Conservation (phyloP, 2,329 filamentous ascomycete genomes). For the Lasiodiplodia citricola region DNA sequence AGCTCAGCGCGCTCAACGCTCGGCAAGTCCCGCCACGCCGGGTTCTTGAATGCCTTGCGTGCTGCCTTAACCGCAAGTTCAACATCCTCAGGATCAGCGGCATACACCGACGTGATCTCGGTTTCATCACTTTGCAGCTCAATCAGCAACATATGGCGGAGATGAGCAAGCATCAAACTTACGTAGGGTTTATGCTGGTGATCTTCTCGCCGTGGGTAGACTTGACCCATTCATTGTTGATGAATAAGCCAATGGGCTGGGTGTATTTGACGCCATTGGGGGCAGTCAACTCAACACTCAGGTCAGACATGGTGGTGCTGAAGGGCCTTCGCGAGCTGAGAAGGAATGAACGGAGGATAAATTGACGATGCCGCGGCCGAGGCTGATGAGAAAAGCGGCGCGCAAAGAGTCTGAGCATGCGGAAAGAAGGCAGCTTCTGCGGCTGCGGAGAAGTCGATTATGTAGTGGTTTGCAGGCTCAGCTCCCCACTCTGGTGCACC, state of each 20-base stretch:
- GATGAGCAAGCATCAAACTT: constrained; percentile 32
- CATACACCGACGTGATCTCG: constrained; percentile 73
- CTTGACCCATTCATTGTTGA: constrained; percentile 80
- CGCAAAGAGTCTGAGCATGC: constrained; percentile 20
- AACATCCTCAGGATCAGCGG: constrained; percentile 70
- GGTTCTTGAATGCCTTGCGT: constrained; percentile 68
- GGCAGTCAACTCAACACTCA: constrained; percentile 68
- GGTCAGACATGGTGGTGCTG: constrained; percentile 50
- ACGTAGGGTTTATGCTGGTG: constrained; percentile 72
- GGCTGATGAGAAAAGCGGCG: neutral
- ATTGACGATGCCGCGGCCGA: neutral
- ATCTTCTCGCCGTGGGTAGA: constrained; percentile 69
- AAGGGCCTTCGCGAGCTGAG: constrained; percentile 4
- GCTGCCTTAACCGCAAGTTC: constrained; percentile 73
- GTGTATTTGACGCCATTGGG: constrained; percentile 76
- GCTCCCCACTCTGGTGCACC: constrained; percentile 30
- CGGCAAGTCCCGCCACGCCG: constrained; percentile 71
- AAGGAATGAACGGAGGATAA: constrained; percentile 1
- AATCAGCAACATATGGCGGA: constrained; percentile 11
- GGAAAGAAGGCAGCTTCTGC: constrained; percentile 29
- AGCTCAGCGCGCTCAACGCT: constrained; percentile 70
- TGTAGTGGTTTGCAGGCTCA: constrained; percentile 12
- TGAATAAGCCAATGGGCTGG: constrained; percentile 79
- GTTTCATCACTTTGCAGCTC: constrained; percentile 61
- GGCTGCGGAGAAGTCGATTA: constrained; percentile 28